Base-by-base conservation (phyloP, 495 filamentous ascomycete species). In the Sporormia fimetaria region DNA sequence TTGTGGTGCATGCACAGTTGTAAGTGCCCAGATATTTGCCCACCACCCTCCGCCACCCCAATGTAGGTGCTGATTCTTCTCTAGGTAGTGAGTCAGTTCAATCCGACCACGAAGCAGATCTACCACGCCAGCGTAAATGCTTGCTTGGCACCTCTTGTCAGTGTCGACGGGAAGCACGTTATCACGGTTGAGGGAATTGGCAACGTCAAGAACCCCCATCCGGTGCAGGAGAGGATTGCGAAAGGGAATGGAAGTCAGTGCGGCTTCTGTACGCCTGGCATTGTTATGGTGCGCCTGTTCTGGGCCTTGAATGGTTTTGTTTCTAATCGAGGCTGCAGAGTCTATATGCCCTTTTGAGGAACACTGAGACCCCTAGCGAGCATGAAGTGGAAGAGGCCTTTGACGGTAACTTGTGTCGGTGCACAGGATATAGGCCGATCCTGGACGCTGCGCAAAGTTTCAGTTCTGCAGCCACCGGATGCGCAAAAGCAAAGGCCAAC, bases 161-260 rank as follows among this genome's bases (percentile, higher is more conserved):
- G 85, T 45, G 73, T 98, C 10, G 90, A 95, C 63, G 90, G 90
- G 17, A 98, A 98, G 61, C 90, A 98, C 71, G 87, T 98, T 47
- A 87, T 98, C 52, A 98, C 90, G 6, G 77, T 98, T 9, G 90
- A 98, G 61, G 90, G 90, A n/a, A 94, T 98, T 59, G 90, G 90
- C 7, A 81, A 82, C 55, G 76, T 81, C 33, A 81, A 87, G 60
- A 73, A 71, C 25, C 90, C 90, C 8, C 90, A 98, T 66, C 83
- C 90, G 3, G 67, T 81, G 1, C 90, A 98, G 62, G 87, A 98
- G 63, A 75, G 90, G 30, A 81, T 98, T 44, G 87, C 87, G 15
- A 79, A 78, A 59, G 65, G 66, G 4, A 74, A 69, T 60, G 74
- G 73, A 4, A 73, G 69, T 42, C 74, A 78, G 39, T 81, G 77